These are phyloP conservation scores for Geotrichum ghanense DNA, from an alignment of 805 yeast genomes.

Conservation along the genomic window DNA sequence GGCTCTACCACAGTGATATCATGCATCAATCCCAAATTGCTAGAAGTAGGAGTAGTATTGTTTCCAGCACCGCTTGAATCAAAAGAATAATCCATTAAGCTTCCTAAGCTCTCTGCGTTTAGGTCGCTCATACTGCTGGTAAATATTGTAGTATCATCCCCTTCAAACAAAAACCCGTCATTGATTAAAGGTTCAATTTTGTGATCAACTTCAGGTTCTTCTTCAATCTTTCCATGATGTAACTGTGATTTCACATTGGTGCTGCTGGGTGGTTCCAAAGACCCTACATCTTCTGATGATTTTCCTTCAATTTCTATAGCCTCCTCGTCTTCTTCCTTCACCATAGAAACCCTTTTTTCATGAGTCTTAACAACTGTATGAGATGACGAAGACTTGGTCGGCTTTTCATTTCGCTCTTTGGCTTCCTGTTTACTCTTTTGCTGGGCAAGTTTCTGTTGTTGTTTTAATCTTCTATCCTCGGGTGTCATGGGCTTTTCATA, in stretches of 20 bases:
- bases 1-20: background rate
- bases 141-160: background rate
- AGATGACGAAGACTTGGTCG: background rate
- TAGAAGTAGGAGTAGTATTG: background rate
- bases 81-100: background rate
- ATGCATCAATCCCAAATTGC: background rate
- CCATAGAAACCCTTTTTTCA: background rate
- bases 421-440: background rate
- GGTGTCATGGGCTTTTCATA: slow-evolving; percentile 1
- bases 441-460: background rate
- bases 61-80: background rate
- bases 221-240: background rate
- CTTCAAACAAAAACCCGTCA: background rate
- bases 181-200: too few species aligned
- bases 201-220: background rate
- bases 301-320: background rate
- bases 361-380: background rate
- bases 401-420: background rate
- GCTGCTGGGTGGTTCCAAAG: background rate
- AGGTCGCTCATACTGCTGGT: background rate
- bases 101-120: background rate
- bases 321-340: background rate
- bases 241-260: background rate
- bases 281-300: background rate
- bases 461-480: background rate